These are phyloP conservation scores for Porcisia hertigi DNA, from an alignment of 208 protist genomes.

Conservation along the genomic window DNA sequence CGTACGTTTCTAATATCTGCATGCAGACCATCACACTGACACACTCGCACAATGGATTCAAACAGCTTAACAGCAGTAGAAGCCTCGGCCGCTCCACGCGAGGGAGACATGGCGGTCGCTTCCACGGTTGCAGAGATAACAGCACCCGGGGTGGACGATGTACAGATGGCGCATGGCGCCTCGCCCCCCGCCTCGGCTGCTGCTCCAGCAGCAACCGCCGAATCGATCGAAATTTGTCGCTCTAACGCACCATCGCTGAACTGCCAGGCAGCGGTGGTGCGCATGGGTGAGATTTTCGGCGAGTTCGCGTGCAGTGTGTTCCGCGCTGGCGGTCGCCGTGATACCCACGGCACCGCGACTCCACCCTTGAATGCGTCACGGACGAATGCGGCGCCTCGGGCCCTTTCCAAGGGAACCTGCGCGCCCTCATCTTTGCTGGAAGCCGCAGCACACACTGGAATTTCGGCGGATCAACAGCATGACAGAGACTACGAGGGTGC, in stretches of 20 bases:
- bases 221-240: background rate
- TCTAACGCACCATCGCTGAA: slow-evolving; percentile 36
- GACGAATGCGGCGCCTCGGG: background rate
- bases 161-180: slow-evolving; percentile 31
- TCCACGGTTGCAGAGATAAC: background rate
- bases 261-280: slow-evolving; percentile 83
- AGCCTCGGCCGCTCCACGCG: background rate
- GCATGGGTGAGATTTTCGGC: slow-evolving; percentile 86
- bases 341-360: background rate
- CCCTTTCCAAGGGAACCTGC: background rate
- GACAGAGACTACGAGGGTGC: background rate
- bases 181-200: slow-evolving; percentile 10
- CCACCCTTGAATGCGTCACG: background rate
- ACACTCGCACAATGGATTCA: background rate
- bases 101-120: background rate
- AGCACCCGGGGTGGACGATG: slow-evolving; percentile 16
- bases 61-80: background rate
- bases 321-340: background rate
- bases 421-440: background rate
- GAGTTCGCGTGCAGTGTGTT: slow-evolving; percentile 80
- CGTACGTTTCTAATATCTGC: background rate
- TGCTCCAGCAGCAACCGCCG: background rate
- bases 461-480: slow-evolving; percentile 3
- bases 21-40: background rate
- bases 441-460: background rate